Evolutionary conservation across 2,329 filamentous ascomycete genomes (phyloP), one percentile per base, ranked within the genome.

Genomic region (Microdochium paspali): DNA sequence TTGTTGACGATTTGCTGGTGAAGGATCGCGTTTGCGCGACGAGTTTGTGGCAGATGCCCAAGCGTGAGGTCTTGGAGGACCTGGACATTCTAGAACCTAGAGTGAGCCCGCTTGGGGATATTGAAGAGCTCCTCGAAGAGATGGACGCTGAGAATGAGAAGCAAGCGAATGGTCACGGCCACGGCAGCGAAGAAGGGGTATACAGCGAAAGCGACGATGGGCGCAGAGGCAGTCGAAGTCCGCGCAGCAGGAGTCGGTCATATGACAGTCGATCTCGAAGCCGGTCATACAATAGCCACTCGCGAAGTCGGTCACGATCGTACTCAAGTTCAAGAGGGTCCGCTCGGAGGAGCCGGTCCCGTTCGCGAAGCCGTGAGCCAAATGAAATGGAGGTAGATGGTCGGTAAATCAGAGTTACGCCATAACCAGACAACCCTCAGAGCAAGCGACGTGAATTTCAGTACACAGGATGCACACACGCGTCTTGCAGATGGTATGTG

Each of bases 1-100:
- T 98, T 63, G 81, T 97, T 47, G 93, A 98, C 64, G 90, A 96
- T 51, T 68, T 98, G 54, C 71, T 98, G 52, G 85, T 80, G 0
- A 95, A 95, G 67, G 88, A 94, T 49, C 77, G 93, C 46, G 84
- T 96, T 0, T 97, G 91, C 61, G 91, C 84, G 31, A 97, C 93
- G 3, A 94, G 84, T 60, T 62, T 98, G 56, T 94, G 89, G 82
- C 95, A 95, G 70, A 77, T 98, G 74, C 87, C 90, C 3, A 82
- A 82, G 50, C 75, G 93, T 56, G 82, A 86, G 54, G 77, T 87
- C 46, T 63, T 98, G 53, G 93, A 98, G 69, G 93, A 98, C 63
- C 61, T 95, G 63, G 93, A 95, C 54, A 67, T 90, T 58, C 61
- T 98, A 59, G 91, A 96, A 61, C 86, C 90, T 45, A 78, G 91